These are phyloP conservation scores for Syzygium aromaticum DNA, from an alignment of 345 rosid species.

Conservation along the genomic window DNA sequence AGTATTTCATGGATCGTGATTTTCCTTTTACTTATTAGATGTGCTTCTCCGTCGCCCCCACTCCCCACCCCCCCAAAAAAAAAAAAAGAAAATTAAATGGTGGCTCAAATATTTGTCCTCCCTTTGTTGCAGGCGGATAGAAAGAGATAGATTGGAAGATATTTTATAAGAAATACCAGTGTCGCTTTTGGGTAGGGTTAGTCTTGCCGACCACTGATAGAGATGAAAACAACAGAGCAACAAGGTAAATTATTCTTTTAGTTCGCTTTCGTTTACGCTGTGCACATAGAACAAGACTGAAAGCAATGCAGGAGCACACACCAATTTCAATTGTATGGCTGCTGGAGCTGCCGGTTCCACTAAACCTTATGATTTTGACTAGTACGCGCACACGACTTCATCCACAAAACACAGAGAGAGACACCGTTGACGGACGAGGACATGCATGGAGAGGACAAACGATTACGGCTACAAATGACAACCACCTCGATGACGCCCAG, in stretches of 20 bases:
- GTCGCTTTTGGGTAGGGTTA: background rate
- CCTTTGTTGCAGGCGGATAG: background rate
- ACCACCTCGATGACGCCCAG: conserved; percentile 20
- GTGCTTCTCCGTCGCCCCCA: background rate
- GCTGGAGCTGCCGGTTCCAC: background rate
- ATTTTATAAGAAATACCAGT: background rate
- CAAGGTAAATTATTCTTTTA: background rate
- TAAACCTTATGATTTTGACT: background rate
- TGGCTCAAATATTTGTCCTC: background rate
- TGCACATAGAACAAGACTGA: background rate
- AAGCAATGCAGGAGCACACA: background rate
- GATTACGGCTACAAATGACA: background rate
- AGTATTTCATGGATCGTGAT: background rate
- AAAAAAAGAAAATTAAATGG: background rate
- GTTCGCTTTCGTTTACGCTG: background rate
- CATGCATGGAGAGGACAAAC: background rate
- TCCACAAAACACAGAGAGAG: background rate
- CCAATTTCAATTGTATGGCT: background rate
- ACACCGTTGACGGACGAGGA: background rate
- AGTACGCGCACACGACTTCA: background rate
- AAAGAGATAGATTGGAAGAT: background rate
- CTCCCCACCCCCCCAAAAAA: too few species aligned
- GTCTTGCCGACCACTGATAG: background rate
- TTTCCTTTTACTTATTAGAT: background rate
- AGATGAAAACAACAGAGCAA: background rate